Percentiles rank a stretch among this genome's conserved stretches.
Evolutionary conservation across 805 yeast genomes (phyloP).

Genomic region (Metahyphopichia silvanorum): DNA sequence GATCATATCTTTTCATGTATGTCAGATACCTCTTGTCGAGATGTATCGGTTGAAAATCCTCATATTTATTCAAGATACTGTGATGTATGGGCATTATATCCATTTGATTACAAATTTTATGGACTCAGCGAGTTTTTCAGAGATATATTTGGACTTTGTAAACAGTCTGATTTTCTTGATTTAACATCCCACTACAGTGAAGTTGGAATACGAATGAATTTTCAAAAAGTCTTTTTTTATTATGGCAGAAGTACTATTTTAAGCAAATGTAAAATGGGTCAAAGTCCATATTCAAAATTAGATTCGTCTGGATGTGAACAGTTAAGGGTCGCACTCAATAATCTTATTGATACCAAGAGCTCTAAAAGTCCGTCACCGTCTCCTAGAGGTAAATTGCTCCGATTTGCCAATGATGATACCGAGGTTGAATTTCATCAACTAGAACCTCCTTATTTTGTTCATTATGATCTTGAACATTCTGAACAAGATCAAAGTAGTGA

Average conservation of each 20-base stretch:
- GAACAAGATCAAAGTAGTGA: too few species aligned
- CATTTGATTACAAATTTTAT: constrained; percentile 12
- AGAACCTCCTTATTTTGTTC: constrained; percentile 4
- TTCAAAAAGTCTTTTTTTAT: constrained; percentile 12
- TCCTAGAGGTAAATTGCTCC: constrained; percentile 1
- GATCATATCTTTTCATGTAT: constrained; percentile 5
- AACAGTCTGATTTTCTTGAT: constrained; percentile 2
- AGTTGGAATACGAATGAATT: constrained; percentile 16
- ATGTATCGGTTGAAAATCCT: constrained; percentile 11
- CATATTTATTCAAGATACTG: constrained; percentile 12
- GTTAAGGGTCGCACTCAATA: constrained; percentile 1
- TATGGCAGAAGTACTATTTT: too few species aligned
- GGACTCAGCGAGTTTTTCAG: constrained; percentile 10
- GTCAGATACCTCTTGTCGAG: constrained; percentile 1
- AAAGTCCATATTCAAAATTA: too few species aligned
- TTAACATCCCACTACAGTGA: constrained; percentile 7
- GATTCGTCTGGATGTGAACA: too few species aligned
- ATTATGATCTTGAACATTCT: constrained; percentile 3
- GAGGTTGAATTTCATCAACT: constrained; percentile 1
- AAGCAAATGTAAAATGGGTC: too few species aligned
- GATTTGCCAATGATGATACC: constrained; percentile 4
- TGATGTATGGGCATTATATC: constrained; percentile 16
- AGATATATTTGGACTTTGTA: constrained; percentile 4
- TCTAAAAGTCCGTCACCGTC: background rate
- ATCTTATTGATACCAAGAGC: background rate